A percentile compares a stretch with the other conserved stretches of the same genome.
These are phyloP conservation scores for Penicillium flavigenum DNA, from an alignment of 495 filamentous ascomycete genomes.

Conservation along the genomic window DNA sequence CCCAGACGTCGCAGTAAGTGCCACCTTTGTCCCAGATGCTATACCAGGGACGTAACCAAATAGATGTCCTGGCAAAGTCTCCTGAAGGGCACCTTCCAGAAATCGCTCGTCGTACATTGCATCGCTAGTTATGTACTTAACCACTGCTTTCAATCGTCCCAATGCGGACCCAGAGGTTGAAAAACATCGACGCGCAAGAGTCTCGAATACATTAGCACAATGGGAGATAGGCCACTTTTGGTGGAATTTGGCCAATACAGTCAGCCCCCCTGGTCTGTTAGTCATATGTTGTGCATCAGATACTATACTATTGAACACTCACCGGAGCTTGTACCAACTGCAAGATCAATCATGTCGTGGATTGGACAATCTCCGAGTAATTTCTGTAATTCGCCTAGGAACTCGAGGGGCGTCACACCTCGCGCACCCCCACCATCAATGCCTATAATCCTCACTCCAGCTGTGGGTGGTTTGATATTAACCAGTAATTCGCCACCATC, in stretches of 20 bases:
- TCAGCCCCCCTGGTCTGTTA: slow-evolving; percentile 24
- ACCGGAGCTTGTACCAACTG: slow-evolving; percentile 31
- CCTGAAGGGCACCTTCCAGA: slow-evolving; percentile 6
- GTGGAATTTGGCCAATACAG: slow-evolving; percentile 28
- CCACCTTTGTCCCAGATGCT: slow-evolving; percentile 13
- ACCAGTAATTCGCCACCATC: slow-evolving; percentile 16
- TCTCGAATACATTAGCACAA: slow-evolving; percentile 25
- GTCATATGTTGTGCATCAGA: not conserved
- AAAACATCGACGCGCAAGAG: slow-evolving; percentile 25
- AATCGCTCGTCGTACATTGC: slow-evolving; percentile 5
- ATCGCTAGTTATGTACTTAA: slow-evolving; percentile 12
- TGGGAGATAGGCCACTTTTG: slow-evolving; percentile 22
- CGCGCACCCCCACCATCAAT: slow-evolving; percentile 32
- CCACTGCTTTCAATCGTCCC: slow-evolving; percentile 4
- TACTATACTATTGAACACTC: not conserved
- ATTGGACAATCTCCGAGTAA: slow-evolving; percentile 19
- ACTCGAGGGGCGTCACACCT: slow-evolving; percentile 33
- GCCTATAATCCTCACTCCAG: slow-evolving; percentile 29
- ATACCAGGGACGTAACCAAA: slow-evolving; percentile 14
- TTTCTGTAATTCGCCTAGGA: slow-evolving; percentile 27
- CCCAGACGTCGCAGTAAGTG: slow-evolving; percentile 27
- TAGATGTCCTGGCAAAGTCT: slow-evolving; percentile 5
- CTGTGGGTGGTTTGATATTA: slow-evolving; percentile 31
- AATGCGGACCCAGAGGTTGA: slow-evolving; percentile 8
- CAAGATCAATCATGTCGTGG: slow-evolving; percentile 32